phyloP scores from a whole-genome alignment of 139 green algal species.

The Ettlia oleoabundans region DNA sequence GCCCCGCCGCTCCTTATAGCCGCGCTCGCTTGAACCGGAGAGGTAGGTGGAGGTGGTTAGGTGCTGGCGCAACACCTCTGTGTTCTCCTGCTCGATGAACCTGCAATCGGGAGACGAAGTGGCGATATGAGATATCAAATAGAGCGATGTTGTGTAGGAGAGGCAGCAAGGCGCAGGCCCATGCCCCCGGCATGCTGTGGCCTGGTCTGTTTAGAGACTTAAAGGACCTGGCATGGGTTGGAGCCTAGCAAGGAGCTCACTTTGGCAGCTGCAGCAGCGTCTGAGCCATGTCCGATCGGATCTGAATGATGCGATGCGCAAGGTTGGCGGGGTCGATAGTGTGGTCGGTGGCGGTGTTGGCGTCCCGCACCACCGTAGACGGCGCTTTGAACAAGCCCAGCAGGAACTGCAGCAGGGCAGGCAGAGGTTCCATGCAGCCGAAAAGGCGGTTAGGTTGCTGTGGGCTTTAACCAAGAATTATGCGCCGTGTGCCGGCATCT shows the following conservation, averaged over 20 bases:
- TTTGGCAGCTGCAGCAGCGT: slow-evolving; percentile 47
- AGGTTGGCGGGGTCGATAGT: slow-evolving; percentile 47
- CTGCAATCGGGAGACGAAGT: neutral
- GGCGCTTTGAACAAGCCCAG: neutral
- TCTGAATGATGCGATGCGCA: slow-evolving; percentile 43
- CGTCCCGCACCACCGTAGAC: slow-evolving; percentile 17
- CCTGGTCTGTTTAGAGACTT: too few relatives aligned
- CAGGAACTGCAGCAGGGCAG: slow-evolving; percentile 8
- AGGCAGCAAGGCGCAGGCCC: neutral
- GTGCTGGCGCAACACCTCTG: slow-evolving; percentile 37
- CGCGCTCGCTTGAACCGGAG: slow-evolving; percentile 1
- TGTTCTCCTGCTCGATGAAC: slow-evolving; percentile 44
- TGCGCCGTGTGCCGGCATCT: too few relatives aligned
- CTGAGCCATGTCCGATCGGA: slow-evolving; percentile 36
- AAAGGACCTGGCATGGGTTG: too few relatives aligned
- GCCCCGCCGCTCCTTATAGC: slow-evolving; percentile 36
- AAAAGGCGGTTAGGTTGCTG: too few relatives aligned
- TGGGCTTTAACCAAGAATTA: too few relatives aligned
- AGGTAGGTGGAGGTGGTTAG: slow-evolving; percentile 21
- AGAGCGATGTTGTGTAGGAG: too few relatives aligned
- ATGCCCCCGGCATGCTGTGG: too few relatives aligned
- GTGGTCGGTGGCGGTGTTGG: slow-evolving; percentile 17
- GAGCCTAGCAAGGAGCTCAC: neutral
- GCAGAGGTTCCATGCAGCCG: too few relatives aligned
- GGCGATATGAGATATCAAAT: too few relatives aligned